phyloP scores from a whole-genome alignment of 2,329 filamentous ascomycete species.

The Fusarium aywerte region DNA sequence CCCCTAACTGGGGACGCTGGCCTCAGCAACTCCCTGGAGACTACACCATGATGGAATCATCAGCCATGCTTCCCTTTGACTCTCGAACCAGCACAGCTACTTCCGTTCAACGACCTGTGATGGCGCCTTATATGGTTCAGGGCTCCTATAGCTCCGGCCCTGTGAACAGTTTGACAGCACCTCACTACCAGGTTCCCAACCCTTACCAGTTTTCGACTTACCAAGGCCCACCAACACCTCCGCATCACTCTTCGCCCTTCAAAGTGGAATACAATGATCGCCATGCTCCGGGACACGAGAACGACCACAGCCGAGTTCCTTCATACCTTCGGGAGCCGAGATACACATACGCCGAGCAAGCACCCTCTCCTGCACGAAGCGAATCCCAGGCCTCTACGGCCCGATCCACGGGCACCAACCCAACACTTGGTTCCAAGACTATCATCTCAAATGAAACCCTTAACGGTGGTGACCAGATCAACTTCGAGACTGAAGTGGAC shows the following conservation, averaged over 20 bases:
- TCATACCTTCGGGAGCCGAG: constrained; percentile 45
- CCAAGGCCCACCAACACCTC: constrained; percentile 51
- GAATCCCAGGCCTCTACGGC: constrained; percentile 48
- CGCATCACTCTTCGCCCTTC: constrained; percentile 49
- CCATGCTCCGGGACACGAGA: constrained; percentile 38
- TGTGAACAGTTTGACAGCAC: constrained; percentile 55
- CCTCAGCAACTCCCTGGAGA: constrained; percentile 60
- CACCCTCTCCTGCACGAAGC: constrained; percentile 50
- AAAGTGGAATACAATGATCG: constrained; percentile 51
- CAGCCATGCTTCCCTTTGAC: constrained; percentile 62
- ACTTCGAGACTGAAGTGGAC: constrained; percentile 86
- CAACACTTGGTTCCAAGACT: constrained; percentile 53
- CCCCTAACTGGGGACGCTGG: constrained; percentile 67
- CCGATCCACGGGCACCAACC: constrained; percentile 43
- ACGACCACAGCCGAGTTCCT: constrained; percentile 40
- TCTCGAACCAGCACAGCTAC: constrained; percentile 53
- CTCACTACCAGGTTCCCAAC: constrained; percentile 57
- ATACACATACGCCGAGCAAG: constrained; percentile 49
- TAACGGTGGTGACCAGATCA: constrained; percentile 61
- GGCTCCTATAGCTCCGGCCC: constrained; percentile 57
- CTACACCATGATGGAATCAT: constrained; percentile 61
- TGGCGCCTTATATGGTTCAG: constrained; percentile 60
- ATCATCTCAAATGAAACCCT: constrained; percentile 60
- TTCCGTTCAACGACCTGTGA: constrained; percentile 56
- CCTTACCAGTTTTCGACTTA: constrained; percentile 59